Conservation (phyloP, 306 rosid species). For the Pyrus communis region DNA sequence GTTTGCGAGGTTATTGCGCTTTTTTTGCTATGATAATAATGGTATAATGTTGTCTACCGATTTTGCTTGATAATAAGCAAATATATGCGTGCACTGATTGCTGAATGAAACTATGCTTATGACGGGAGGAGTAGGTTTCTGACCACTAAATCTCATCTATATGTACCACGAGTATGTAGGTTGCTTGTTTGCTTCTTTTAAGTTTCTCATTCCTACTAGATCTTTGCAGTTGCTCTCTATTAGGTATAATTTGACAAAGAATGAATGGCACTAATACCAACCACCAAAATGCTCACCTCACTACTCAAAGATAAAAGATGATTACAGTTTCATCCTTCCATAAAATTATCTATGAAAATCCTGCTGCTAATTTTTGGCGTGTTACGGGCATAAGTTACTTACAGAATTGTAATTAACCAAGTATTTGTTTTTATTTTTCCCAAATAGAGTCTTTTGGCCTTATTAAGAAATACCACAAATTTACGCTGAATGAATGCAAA, state of each 20-base stretch:
- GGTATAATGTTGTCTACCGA: neutral
- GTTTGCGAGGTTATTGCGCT: constrained; percentile 4
- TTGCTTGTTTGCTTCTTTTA: neutral
- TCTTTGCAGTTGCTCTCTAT: neutral
- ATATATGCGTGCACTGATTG: neutral
- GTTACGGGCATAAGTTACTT: neutral
- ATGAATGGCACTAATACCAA: neutral
- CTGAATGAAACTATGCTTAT: neutral
- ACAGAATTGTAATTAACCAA: neutral
- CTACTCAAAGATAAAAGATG: no score
- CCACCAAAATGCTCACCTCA: neutral
- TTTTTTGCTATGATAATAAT: neutral
- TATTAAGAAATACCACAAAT: neutral
- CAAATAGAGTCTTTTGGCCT: neutral
- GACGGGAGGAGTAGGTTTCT: neutral
- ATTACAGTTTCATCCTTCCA: neutral
- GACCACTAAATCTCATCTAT: neutral
- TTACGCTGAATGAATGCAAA: neutral
- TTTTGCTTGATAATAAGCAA: neutral
- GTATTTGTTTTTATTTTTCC: neutral
- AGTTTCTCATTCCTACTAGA: neutral
- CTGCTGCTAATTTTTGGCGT: neutral
- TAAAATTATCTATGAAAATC: neutral
- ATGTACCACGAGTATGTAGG: neutral
- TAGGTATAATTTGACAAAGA: neutral